Percentiles rank a stretch among this genome's conserved stretches.
Evolutionary conservation across 257 asterid genomes (phyloP).

Genomic region (Coffea canephora): DNA sequence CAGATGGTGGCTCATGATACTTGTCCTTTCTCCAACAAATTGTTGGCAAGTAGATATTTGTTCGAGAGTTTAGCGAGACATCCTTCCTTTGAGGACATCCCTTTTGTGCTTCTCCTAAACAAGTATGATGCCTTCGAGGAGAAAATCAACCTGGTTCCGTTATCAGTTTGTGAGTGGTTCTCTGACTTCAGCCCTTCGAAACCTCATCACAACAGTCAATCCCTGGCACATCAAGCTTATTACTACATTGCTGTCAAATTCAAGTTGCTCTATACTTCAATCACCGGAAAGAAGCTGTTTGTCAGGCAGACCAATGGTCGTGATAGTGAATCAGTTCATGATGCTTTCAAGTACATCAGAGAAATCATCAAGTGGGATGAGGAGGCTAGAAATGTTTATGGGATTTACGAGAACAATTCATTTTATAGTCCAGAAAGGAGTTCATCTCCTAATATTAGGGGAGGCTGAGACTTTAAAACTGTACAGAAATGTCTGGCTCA

Average conservation of each 20-base stretch:
- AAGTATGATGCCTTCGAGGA: slow-evolving; percentile 55
- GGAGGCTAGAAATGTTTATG: slow-evolving; percentile 28
- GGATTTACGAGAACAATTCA: slow-evolving; percentile 31
- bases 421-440: slow-evolving; percentile 33
- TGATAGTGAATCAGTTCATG: slow-evolving; percentile 46
- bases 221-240: slow-evolving; percentile 59
- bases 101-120: slow-evolving; percentile 59
- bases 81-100: slow-evolving; percentile 41
- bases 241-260: slow-evolving; percentile 55
- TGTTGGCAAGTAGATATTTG: slow-evolving; percentile 49
- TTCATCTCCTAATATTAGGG: slow-evolving; percentile 15
- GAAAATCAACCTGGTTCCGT: slow-evolving; percentile 49
- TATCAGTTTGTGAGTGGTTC: slow-evolving; percentile 66
- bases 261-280: slow-evolving; percentile 48
- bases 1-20: slow-evolving; percentile 23
- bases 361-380: slow-evolving; percentile 72
- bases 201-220: slow-evolving; percentile 29
- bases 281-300: slow-evolving; percentile 62
- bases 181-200: slow-evolving; percentile 57
- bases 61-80: slow-evolving; percentile 40
- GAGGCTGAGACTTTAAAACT: no score
- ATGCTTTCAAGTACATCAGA: slow-evolving; percentile 41
- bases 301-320: slow-evolving; percentile 43
- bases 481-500: background rate
- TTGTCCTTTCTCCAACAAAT: slow-evolving; percentile 43